Evolutionary conservation across 2,329 filamentous ascomycete species (phyloP).

Genomic region (Elsinoe ampelina): DNA sequence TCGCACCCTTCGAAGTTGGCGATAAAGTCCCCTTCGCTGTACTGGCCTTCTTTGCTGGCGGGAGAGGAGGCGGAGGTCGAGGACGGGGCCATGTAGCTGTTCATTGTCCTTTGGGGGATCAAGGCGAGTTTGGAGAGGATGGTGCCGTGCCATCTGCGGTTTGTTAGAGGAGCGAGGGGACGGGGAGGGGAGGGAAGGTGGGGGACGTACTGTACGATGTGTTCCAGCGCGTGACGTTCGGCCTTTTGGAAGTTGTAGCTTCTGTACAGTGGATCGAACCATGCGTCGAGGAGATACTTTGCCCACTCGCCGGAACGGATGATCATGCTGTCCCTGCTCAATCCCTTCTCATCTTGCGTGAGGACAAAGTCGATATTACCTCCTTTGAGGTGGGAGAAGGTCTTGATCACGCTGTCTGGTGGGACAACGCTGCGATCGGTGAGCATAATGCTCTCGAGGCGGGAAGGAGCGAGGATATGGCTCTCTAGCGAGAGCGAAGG

Average conservation of each 20-base stretch:
- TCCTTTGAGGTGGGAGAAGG: constrained; percentile 71
- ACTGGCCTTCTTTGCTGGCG: constrained; percentile 40
- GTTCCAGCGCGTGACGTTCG: constrained; percentile 76
- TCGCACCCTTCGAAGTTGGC: constrained; percentile 70
- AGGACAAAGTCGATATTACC: constrained; percentile 72
- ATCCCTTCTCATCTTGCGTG: constrained; percentile 72
- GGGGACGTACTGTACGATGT: constrained; percentile 40
- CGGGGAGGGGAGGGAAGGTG: background rate
- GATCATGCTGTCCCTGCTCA: constrained; percentile 69
- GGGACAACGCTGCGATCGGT: constrained; percentile 80
- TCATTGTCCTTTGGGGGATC: constrained; percentile 76
- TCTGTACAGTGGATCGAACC: constrained; percentile 91
- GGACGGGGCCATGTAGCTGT: constrained; percentile 50
- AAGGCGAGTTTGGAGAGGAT: constrained; percentile 82
- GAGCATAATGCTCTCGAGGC: constrained; percentile 71
- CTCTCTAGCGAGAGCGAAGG: constrained; percentile 58
- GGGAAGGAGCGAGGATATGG: constrained; percentile 57
- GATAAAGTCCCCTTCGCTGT: constrained; percentile 76
- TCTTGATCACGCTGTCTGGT: constrained; percentile 94
- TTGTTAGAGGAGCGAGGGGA: constrained; percentile 31
- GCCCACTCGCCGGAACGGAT: constrained; percentile 81
- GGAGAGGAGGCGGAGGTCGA: background rate
- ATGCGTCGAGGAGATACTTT: constrained; percentile 84
- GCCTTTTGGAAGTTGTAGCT: constrained; percentile 95
- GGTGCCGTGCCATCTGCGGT: constrained; percentile 86